phyloP scores from a whole-genome alignment of 371 early-diverging fungal genomes.

The Rhizopus delemar region DNA sequence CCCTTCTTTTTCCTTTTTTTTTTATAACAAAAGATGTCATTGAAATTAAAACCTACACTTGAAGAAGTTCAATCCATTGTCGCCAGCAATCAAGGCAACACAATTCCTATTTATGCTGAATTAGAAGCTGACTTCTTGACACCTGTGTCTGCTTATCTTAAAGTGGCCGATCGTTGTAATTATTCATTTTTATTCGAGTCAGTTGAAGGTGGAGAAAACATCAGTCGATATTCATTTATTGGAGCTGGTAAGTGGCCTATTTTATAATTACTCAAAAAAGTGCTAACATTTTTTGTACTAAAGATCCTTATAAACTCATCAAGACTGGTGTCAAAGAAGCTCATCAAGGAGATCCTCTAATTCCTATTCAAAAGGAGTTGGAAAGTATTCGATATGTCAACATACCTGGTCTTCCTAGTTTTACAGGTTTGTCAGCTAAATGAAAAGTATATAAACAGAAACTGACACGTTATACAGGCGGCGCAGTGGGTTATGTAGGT shows the following conservation, averaged over 20 bases:
- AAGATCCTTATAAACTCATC: slow-evolving; percentile 86
- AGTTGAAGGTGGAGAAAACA: slow-evolving; percentile 92
- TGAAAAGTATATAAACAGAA: background rate
- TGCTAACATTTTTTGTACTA: background rate
- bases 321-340: slow-evolving; percentile 72
- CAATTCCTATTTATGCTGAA: slow-evolving; percentile 86
- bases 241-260: slow-evolving; percentile 70
- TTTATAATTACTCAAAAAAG: too few species aligned
- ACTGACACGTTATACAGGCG: slow-evolving; percentile 55
- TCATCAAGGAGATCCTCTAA: slow-evolving; percentile 85
- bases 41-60: slow-evolving; percentile 65
- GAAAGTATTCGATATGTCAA: slow-evolving; percentile 71
- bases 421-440: slow-evolving; percentile 60
- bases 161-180: slow-evolving; percentile 74
- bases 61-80: slow-evolving; percentile 71
- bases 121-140: slow-evolving; percentile 91
- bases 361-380: slow-evolving; percentile 82
- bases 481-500: slow-evolving; percentile 94
- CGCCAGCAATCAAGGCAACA: slow-evolving; percentile 67
- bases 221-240: slow-evolving; percentile 94
- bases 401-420: slow-evolving; percentile 82
- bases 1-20: background rate
- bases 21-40: slow-evolving; percentile 24
- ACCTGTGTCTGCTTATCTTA: slow-evolving; percentile 95
- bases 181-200: slow-evolving; percentile 94